Conservation (phyloP, 805 yeast genomes). For the Metschnikowia proteae region DNA sequence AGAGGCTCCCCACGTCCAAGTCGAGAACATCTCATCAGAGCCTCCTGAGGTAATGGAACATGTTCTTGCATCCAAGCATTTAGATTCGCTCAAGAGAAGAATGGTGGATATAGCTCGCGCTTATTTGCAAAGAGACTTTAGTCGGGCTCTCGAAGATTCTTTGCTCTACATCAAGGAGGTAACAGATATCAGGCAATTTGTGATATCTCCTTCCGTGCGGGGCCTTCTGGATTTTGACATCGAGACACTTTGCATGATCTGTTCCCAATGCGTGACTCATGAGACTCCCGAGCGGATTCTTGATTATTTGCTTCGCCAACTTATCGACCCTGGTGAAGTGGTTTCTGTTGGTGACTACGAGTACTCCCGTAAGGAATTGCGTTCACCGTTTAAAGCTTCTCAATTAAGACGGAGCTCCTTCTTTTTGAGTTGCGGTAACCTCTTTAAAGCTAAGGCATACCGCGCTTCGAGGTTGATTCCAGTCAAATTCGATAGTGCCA, state of each 20-base stretch:
- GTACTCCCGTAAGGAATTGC: constrained; percentile 1
- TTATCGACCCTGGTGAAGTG: constrained; percentile 6
- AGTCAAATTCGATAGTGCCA: not conserved
- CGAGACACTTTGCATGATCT: constrained; percentile 11
- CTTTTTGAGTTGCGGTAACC: constrained; percentile 13
- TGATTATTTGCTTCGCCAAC: constrained; percentile 8
- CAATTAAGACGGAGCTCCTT: constrained; percentile 10
- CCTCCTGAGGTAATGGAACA: not conserved
- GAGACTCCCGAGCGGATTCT: constrained; percentile 1
- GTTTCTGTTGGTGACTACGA: constrained; percentile 3
- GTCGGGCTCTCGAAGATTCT: not conserved
- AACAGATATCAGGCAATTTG: constrained; percentile 2
- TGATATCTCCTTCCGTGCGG: not conserved
- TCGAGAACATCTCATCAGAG: not conserved
- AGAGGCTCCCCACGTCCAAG: not conserved
- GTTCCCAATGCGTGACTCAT: constrained; percentile 4
- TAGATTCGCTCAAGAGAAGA: not conserved
- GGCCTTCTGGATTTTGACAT: constrained; percentile 13
- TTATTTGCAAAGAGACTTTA: not conserved
- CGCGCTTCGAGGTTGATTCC: constrained; percentile 1
- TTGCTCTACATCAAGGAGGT: constrained; percentile 1
- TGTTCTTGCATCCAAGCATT: not conserved
- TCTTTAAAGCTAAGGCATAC: constrained; percentile 7
- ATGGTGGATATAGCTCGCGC: constrained; percentile 1
- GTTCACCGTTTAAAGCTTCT: constrained; percentile 1